Conservation (phyloP, 192 early-diverging fungal species). For the Coemansia sp. region DNA sequence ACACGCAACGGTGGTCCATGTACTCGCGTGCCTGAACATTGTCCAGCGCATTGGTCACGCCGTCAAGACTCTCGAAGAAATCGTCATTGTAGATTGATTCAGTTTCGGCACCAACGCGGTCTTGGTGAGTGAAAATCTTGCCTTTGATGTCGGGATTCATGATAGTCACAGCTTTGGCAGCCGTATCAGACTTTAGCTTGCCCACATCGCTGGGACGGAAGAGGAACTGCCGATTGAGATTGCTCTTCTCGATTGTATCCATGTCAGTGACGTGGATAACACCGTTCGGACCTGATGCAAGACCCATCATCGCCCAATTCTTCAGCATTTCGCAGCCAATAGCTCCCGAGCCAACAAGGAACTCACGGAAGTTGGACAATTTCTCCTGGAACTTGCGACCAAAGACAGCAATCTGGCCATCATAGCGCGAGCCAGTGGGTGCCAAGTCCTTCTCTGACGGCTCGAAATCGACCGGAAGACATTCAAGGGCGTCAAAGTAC, state of each 20-base stretch:
- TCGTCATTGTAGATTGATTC: constrained; percentile 89
- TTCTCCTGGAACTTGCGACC: constrained; percentile 87
- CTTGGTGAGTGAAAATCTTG: constrained; percentile 76
- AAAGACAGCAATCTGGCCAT: constrained; percentile 95
- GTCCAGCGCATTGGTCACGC: constrained; percentile 97
- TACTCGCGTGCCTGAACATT: constrained; percentile 98
- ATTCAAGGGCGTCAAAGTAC: constrained; percentile 98
- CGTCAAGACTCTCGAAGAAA: constrained; percentile 86
- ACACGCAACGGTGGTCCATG: constrained; percentile 96
- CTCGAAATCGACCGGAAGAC: constrained; percentile 69
- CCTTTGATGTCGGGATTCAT: constrained; percentile 88
- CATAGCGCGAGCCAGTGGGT: constrained; percentile 88
- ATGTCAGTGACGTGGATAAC: constrained; percentile 93
- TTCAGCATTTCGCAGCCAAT: constrained; percentile 99
- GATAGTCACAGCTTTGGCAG: constrained; percentile 76
- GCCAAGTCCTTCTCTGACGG: constrained; percentile 71
- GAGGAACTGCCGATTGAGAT: constrained; percentile 98
- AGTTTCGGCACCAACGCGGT: constrained; percentile 93
- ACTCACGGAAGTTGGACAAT: constrained; percentile 83
- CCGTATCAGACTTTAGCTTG: constrained; percentile 92
- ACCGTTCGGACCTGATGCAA: constrained; percentile 80
- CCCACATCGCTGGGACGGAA: constrained; percentile 86
- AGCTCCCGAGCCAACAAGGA: constrained; percentile 97
- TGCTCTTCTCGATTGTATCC: constrained; percentile 99
- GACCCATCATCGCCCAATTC: constrained; percentile 97